Conservation (phyloP, 2,329 filamentous ascomycete species). For the Cladophialophora psammophila region DNA sequence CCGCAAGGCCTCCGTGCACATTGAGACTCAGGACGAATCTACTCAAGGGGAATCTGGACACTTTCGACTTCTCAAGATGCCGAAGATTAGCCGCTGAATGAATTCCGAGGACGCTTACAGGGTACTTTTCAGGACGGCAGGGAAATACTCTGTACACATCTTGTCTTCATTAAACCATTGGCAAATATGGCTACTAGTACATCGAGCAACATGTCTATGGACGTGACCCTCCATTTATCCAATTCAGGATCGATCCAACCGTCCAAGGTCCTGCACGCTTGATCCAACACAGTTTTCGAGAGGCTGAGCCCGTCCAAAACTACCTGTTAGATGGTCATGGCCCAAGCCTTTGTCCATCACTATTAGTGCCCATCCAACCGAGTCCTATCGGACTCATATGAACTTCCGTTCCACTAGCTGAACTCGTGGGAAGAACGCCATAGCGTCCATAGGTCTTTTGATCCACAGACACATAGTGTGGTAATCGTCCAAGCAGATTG, state of each 20-base stretch:
- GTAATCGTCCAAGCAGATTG: conserved; percentile 81
- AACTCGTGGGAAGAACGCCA: conserved; percentile 74
- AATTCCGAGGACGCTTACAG: too few species aligned
- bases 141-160: not conserved
- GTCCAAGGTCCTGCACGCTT: conserved; percentile 71
- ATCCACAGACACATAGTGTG: conserved; percentile 92
- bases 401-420: conserved; percentile 49
- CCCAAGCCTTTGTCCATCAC: conserved; percentile 62
- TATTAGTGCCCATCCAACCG: conserved; percentile 63
- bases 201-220: not conserved
- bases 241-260: conserved; percentile 49
- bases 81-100: conserved; percentile 29
- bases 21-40: not conserved
- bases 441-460: conserved; percentile 96
- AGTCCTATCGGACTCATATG: conserved; percentile 53
- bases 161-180: conserved; percentile 4
- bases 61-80: not conserved
- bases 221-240: conserved; percentile 5
- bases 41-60: conserved; percentile 30
- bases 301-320: conserved; percentile 58
- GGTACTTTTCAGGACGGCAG: not conserved
- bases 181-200: conserved; percentile 7
- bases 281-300: conserved; percentile 63
- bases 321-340: conserved; percentile 56
- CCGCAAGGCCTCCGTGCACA: conserved; percentile 29